These are phyloP conservation scores for Ceratobasidium sp. DNA, from an alignment of 1,284 basidiomycete species.

Conservation along the genomic window DNA sequence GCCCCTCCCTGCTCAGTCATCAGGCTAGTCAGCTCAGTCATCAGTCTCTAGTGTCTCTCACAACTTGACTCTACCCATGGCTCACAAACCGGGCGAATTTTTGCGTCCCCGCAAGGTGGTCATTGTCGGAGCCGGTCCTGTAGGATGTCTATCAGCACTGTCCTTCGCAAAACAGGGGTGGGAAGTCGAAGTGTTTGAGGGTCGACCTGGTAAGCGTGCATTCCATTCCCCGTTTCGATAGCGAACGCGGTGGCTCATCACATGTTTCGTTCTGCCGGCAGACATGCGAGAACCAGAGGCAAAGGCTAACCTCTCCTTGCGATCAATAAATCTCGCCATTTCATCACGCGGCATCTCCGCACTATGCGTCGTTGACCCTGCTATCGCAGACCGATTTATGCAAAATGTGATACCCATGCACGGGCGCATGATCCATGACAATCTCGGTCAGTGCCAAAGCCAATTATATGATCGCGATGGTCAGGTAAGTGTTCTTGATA, in stretches of 20 bases:
- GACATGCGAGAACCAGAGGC: constrained; percentile 74
- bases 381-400: constrained; percentile 75
- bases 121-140: constrained; percentile 84
- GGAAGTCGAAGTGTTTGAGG: constrained; percentile 88
- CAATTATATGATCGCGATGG: constrained; percentile 87
- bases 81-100: constrained; percentile 3
- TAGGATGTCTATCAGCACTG: constrained; percentile 89
- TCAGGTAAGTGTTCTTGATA: constrained; percentile 62
- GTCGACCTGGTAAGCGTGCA: constrained; percentile 69
- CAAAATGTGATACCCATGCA: constrained; percentile 89
- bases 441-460: constrained; percentile 70
- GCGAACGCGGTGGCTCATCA: constrained; percentile 34
- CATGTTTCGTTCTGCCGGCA: constrained; percentile 47
- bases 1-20: not conserved
- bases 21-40: not conserved
- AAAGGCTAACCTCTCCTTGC: constrained; percentile 66
- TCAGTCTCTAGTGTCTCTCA: not conserved
- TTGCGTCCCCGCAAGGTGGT: constrained; percentile 49
- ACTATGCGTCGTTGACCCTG: constrained; percentile 77
- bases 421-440: constrained; percentile 92
- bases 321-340: constrained; percentile 96
- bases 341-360: constrained; percentile 91
- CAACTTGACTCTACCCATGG: constrained; percentile 19
- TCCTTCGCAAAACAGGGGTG: constrained; percentile 87
- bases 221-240: constrained; percentile 31